phyloP scores from a whole-genome alignment of 306 rosid species.

The Urtica urens region DNA sequence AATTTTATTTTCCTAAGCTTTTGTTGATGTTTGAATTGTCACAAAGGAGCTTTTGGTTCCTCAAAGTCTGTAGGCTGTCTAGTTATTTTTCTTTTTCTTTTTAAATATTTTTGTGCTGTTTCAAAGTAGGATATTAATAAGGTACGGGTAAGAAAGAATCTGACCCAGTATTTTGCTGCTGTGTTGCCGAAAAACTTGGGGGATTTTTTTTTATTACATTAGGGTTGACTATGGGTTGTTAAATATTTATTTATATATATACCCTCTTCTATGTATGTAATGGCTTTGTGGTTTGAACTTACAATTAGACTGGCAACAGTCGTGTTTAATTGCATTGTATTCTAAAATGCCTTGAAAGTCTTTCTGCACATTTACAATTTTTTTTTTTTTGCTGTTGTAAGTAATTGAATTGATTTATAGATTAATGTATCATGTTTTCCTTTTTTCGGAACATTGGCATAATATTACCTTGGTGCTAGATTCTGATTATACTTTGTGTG shows the following conservation, averaged over 20 bases:
- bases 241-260: background rate
- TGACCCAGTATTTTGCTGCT: conserved; percentile 6
- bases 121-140: conserved; percentile 15
- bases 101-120: background rate
- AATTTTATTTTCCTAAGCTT: conserved; percentile 4
- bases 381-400: too few relatives aligned
- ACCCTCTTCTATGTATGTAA: conserved; percentile 8
- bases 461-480: too few relatives aligned
- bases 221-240: background rate
- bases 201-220: conserved; percentile 10
- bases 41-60: background rate
- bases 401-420: too few relatives aligned
- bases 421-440: too few relatives aligned
- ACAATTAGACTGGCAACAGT: background rate
- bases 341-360: background rate
- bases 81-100: background rate
- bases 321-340: background rate
- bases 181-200: background rate
- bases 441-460: too few relatives aligned
- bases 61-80: background rate
- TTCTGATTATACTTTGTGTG: too few relatives aligned
- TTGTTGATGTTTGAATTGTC: conserved; percentile 6
- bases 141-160: conserved; percentile 14
- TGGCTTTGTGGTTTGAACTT: background rate
- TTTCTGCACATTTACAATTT: too few relatives aligned